Conservation (phyloP, 1,139 yeast species). For the Blastobotrys proliferans region DNA sequence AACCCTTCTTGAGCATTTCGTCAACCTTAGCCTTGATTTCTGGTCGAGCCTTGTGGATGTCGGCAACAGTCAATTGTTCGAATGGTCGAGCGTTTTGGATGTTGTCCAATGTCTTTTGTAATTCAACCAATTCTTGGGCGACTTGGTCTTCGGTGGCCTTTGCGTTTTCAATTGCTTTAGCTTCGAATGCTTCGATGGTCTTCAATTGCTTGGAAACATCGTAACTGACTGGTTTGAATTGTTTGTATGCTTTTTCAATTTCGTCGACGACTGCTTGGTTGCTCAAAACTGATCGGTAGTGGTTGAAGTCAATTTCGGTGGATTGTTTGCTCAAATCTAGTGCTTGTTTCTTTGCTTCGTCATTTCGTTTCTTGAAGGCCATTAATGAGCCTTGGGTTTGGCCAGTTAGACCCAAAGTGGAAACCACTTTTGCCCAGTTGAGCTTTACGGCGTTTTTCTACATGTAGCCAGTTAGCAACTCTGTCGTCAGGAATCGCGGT, state of each 20-base stretch:
- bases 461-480: neutral
- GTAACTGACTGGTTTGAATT: conserved; percentile 78
- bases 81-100: conserved; percentile 97
- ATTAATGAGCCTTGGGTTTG: conserved; percentile 83
- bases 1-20: conserved; percentile 94
- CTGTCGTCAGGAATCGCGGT: neutral
- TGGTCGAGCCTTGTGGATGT: conserved; percentile 91
- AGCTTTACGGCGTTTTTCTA: conserved; percentile 68
- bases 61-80: conserved; percentile 94
- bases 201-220: conserved; percentile 87
- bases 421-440: conserved; percentile 90
- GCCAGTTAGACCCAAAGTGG: conserved; percentile 90
- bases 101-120: conserved; percentile 84
- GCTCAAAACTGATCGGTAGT: conserved; percentile 76
- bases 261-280: conserved; percentile 77
- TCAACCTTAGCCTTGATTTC: conserved; percentile 94
- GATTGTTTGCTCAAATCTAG: conserved; percentile 67
- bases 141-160: conserved; percentile 89
- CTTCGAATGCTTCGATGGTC: conserved; percentile 89
- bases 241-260: conserved; percentile 68
- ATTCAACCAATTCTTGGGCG: conserved; percentile 75
- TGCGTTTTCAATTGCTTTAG: conserved; percentile 94
- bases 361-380: conserved; percentile 96
- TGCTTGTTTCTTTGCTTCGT: conserved; percentile 87
- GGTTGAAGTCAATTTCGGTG: conserved; percentile 71